These are phyloP conservation scores for Ceriops zippeliana DNA, from an alignment of 345 rosid species.

Conservation along the genomic window DNA sequence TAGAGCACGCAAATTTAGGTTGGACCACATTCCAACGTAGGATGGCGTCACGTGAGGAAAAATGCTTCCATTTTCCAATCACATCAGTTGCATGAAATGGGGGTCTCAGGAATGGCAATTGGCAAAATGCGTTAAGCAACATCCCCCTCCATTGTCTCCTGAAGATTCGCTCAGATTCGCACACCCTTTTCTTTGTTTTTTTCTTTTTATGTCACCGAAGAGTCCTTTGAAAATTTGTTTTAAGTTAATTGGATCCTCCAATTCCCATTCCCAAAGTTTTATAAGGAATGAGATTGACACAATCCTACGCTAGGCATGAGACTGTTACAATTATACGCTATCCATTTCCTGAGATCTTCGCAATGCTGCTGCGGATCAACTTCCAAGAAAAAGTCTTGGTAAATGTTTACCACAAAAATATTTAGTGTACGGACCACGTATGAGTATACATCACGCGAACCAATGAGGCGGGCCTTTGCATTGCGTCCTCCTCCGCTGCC, in stretches of 20 bases:
- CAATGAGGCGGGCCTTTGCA: no score
- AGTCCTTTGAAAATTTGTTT: background rate
- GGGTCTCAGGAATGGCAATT: constrained; percentile 32
- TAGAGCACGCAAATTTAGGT: constrained; percentile 17
- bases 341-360: background rate
- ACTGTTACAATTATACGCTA: background rate
- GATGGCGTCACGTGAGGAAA: constrained; percentile 31
- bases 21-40: constrained; percentile 28
- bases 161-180: constrained; percentile 20
- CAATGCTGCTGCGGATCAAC: background rate
- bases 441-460: no score
- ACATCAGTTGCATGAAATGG: constrained; percentile 27
- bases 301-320: constrained; percentile 28
- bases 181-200: background rate
- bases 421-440: no score
- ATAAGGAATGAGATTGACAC: constrained; percentile 24
- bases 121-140: constrained; percentile 59
- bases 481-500: no score
- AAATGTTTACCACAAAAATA: no score
- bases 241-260: constrained; percentile 14
- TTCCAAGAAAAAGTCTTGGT: no score
- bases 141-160: constrained; percentile 42
- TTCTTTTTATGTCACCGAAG: background rate
- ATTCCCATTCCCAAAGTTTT: constrained; percentile 1
- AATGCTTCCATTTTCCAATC: background rate